Evolutionary conservation across 345 rosid species (phyloP), one percentile per base, ranked within the genome.

Genomic region (Cochlearia excelsa): DNA sequence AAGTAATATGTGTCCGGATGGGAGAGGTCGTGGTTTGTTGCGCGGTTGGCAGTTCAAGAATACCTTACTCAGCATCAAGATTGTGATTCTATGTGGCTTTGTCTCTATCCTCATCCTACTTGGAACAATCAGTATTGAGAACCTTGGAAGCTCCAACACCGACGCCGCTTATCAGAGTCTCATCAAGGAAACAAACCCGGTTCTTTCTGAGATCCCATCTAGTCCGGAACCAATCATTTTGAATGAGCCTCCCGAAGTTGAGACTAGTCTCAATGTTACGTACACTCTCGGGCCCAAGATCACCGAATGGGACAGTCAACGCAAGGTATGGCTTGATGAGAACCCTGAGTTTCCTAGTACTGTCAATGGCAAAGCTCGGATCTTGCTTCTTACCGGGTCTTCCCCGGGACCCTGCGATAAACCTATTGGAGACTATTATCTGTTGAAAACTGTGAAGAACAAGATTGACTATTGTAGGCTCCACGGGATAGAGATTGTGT

Each of bases 381-480:
- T 86, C 48, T 69, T 88, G 77, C 88, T 92, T 3, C 75, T 92
- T 5, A 82, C 95, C 7, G 98, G 98, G 31, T 92, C 96, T 16
- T 71, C 90, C 0, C 96, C 97, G 0, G 81, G 74, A 53, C 97
- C 98, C 2, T 92, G 96, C 49, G 96, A 88, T 57, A 92, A 84
- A 70, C 74, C 97, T 0, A 80, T 88, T 30, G 97, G 97, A 44
- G 95, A 92, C 63, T 78, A 86, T 71, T 92, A 84, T 67, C 74
- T 88, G 63, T 73, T 92, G 75, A 92, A 92, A 66, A 70, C 89
- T 0, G 68, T 92, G 3, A 92, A 88, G 84, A 92, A 92, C 68
- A 88, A 92, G 81, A 92, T 92, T 42, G 97, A 92, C 67, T 92
- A 92, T 57, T 88, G 98, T 72, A 84, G 98, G 80, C 78, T 88